phyloP scores from a whole-genome alignment of 495 filamentous ascomycete genomes.

The Xylaria bambusicola region DNA sequence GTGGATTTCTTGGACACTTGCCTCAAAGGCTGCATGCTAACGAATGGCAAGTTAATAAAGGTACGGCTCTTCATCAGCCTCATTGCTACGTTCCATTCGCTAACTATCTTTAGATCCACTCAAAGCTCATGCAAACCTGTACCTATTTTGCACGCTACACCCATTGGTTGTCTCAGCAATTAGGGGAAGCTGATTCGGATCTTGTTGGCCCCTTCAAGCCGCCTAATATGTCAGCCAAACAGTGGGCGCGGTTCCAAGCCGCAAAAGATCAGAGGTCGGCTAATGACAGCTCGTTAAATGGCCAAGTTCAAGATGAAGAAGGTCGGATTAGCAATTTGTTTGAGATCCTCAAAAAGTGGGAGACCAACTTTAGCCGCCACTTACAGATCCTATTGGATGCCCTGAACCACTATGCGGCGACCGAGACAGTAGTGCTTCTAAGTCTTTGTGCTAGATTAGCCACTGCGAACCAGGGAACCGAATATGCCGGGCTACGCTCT shows the following conservation, averaged over 20 bases:
- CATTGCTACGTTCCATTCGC: slow-evolving; percentile 12
- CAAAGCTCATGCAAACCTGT: slow-evolving; percentile 90
- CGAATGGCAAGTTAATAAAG: slow-evolving; percentile 87
- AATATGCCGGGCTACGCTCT: slow-evolving; percentile 49
- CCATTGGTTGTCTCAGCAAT: slow-evolving; percentile 71
- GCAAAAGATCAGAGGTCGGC: slow-evolving; percentile 37
- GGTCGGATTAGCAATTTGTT: slow-evolving; percentile 73
- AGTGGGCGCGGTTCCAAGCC: slow-evolving; percentile 52
- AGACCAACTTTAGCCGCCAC: slow-evolving; percentile 87
- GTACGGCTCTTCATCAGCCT: slow-evolving; percentile 51
- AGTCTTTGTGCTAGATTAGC: slow-evolving; percentile 79
- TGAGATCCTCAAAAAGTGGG: slow-evolving; percentile 83
- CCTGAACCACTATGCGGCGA: slow-evolving; percentile 94
- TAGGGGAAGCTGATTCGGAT: slow-evolving; percentile 76
- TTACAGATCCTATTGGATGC: slow-evolving; percentile 90
- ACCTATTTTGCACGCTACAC: slow-evolving; percentile 90
- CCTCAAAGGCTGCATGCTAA: slow-evolving; percentile 98
- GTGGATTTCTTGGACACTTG: slow-evolving; percentile 98
- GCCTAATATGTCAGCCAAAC: slow-evolving; percentile 53
- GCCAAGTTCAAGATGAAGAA: slow-evolving; percentile 53
- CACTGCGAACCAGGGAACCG: slow-evolving; percentile 70
- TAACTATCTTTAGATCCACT: slow-evolving; percentile 71
- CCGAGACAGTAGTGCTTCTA: slow-evolving; percentile 91
- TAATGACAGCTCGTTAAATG: slow-evolving; percentile 23
- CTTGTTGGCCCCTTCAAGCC: slow-evolving; percentile 57